phyloP scores from a whole-genome alignment of 768 basidiomycete species.

The Agaricus sinodeliciosus region DNA sequence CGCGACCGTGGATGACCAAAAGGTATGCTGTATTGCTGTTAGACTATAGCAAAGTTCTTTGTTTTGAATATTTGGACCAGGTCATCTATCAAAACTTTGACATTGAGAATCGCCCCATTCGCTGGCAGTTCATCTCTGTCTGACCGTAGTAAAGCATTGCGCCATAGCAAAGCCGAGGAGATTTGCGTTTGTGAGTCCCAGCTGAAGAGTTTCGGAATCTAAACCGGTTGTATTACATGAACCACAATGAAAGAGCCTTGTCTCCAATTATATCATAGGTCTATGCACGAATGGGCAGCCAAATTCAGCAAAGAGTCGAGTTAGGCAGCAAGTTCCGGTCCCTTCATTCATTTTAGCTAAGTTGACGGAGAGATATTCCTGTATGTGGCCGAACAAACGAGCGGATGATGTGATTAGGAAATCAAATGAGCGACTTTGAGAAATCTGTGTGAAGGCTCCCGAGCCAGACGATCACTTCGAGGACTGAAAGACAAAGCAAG shows the following conservation, averaged over 20 bases:
- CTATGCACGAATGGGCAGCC: too few species aligned
- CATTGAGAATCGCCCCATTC: too few species aligned
- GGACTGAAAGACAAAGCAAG: neutral
- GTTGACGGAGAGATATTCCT: too few species aligned
- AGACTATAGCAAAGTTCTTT: neutral
- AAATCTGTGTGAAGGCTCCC: neutral
- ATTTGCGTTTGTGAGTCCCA: neutral
- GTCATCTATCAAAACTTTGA: neutral
- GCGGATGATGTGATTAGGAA: too few species aligned
- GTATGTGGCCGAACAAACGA: too few species aligned
- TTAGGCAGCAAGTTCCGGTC: too few species aligned
- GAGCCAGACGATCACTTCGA: neutral
- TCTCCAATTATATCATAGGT: too few species aligned
- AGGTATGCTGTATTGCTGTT: neutral
- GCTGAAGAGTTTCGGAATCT: neutral
- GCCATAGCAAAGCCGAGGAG: neutral
- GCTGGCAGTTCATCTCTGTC: conserved; percentile 1
- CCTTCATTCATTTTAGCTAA: too few species aligned
- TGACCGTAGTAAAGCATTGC: neutral
- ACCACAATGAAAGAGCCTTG: too few species aligned
- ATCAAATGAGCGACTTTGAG: neutral
- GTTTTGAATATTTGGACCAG: neutral
- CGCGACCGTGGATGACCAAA: neutral
- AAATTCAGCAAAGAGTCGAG: too few species aligned
- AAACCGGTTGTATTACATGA: too few species aligned